Base-by-base conservation (phyloP, 306 rosid genomes). In the Canavalia gladiata region DNA sequence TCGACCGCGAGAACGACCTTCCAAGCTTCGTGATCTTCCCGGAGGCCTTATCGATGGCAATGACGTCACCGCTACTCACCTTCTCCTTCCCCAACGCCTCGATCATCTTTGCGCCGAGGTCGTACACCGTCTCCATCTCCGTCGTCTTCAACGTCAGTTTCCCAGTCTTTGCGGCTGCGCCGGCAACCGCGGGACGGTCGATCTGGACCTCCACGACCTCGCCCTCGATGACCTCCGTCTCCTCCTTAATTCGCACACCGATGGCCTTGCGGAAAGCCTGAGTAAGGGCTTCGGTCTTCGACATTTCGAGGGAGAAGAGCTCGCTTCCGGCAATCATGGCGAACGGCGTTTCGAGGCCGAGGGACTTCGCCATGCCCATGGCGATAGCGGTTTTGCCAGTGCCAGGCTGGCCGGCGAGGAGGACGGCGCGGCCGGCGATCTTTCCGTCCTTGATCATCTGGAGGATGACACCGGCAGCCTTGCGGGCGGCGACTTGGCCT, bases 351-450 rank as follows among this genome's bases (percentile, higher is more conserved):
- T 95, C 98, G 1, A 93, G 89, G 37, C 99, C 99, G 4, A 95
- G 90, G 34, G 99, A 95, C 87, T 93, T 95, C 4, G 99, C 99
- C 98, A 93, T 90, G n/a, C 99, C 99, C 99, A 95, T 95, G 4
- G 98, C 99, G 37, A 95, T 95, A 77, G 99, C 99, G 34, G 99
- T 95, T 86, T 95, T 95, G 12, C 99, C 99, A 2, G 99, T 93
- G 0, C 99, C 99, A 0, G 99, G 99, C 57, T 93, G 98, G 0
- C 99, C 99, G 1, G 98, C 99, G 7, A 95, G 68, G 7, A 95
- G 93, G 3, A 95, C 93, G 0, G 94, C 99, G 7, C 99, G 88
- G 7, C 99, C 99, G 0, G 99, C 98, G 50, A 95, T 95, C 68
- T 92, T 95, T 0, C 99, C 99, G 1, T 95, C 97, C 37, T 82